Percentiles rank a stretch among this genome's conserved stretches.
Evolutionary conservation across 2,329 filamentous ascomycete species (phyloP).

Genomic region (Penicillium carneum): DNA sequence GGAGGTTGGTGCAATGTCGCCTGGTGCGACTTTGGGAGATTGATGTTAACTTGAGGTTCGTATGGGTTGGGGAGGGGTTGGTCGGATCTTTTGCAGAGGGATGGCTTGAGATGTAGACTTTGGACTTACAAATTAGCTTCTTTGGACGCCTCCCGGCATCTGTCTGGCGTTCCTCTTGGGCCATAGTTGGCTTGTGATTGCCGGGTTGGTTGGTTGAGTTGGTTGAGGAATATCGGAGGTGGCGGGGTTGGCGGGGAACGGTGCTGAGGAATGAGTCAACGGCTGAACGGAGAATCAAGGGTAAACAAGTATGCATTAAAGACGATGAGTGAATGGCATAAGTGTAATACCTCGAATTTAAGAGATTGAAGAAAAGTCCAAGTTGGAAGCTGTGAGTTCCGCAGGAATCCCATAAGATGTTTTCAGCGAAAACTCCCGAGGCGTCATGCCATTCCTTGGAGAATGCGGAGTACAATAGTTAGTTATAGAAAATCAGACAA

Average conservation of each 20-base stretch:
- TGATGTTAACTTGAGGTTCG: conserved; percentile 22
- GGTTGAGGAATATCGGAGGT: conserved; percentile 11
- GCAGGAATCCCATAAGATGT: neutral
- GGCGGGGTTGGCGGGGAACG: conserved; percentile 20
- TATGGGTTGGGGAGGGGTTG: conserved; percentile 5
- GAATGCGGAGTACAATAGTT: neutral
- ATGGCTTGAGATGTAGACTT: neutral
- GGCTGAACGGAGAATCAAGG: neutral
- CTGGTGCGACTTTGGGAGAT: conserved; percentile 49
- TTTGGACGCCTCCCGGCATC: conserved; percentile 44
- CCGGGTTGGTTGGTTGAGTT: conserved; percentile 7
- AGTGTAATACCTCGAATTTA: neutral
- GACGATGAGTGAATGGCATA: neutral
- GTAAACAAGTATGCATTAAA: conserved; percentile 5
- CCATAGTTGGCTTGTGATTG: conserved; percentile 21
- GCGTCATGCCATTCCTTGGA: conserved; percentile 6
- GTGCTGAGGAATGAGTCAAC: conserved; percentile 15
- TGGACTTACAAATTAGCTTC: conserved; percentile 51
- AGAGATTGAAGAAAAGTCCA: neutral
- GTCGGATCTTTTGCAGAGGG: neutral
- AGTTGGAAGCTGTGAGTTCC: neutral
- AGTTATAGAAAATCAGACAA: neutral
- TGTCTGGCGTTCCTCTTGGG: conserved; percentile 14
- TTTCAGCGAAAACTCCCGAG: conserved; percentile 4
- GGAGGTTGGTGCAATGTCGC: conserved; percentile 46